Conservation (phyloP, 805 yeast species). For the Millerago galiae region DNA sequence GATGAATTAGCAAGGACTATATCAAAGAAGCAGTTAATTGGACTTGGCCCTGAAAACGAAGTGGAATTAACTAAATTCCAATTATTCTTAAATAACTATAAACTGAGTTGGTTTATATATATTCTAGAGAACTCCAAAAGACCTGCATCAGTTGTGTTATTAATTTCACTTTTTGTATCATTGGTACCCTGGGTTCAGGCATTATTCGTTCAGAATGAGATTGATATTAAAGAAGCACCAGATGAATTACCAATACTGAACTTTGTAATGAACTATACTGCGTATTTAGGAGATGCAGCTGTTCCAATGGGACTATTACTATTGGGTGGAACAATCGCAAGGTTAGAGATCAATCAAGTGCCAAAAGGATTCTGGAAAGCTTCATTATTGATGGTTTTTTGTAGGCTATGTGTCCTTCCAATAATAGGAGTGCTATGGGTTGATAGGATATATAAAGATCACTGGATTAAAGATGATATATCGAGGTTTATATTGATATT, state of each 20-base stretch:
- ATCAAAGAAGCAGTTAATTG: slow-evolving; percentile 18
- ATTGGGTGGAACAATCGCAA: slow-evolving; percentile 82
- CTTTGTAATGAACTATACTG: slow-evolving; percentile 73
- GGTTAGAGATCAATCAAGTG: slow-evolving; percentile 53
- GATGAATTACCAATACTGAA: slow-evolving; percentile 79
- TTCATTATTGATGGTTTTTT: slow-evolving; percentile 46
- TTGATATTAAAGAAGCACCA: slow-evolving; percentile 67
- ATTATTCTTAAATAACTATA: slow-evolving; percentile 21
- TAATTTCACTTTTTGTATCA: slow-evolving; percentile 57
- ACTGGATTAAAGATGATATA: slow-evolving; percentile 58
- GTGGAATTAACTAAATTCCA: slow-evolving; percentile 8
- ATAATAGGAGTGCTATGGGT: slow-evolving; percentile 68
- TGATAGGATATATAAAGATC: slow-evolving; percentile 51
- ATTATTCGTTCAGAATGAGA: slow-evolving; percentile 47
- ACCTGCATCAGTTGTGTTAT: slow-evolving; percentile 69
- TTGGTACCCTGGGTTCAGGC: slow-evolving; percentile 87
- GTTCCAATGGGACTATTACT: slow-evolving; percentile 82
- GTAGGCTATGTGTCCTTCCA: slow-evolving; percentile 66
- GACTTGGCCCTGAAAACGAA: slow-evolving; percentile 10
- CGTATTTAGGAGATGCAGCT: slow-evolving; percentile 78
- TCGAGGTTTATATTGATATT: slow-evolving; percentile 69
- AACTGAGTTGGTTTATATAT: slow-evolving; percentile 30
- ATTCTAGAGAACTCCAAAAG: slow-evolving; percentile 47
- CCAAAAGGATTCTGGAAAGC: slow-evolving; percentile 71
- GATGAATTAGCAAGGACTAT: slow-evolving; percentile 14